Percentiles rank a stretch among this genome's conserved stretches.
These are phyloP conservation scores for Coemansia sp. DNA, from an alignment of 192 early-diverging fungal genomes.

Conservation along the genomic window DNA sequence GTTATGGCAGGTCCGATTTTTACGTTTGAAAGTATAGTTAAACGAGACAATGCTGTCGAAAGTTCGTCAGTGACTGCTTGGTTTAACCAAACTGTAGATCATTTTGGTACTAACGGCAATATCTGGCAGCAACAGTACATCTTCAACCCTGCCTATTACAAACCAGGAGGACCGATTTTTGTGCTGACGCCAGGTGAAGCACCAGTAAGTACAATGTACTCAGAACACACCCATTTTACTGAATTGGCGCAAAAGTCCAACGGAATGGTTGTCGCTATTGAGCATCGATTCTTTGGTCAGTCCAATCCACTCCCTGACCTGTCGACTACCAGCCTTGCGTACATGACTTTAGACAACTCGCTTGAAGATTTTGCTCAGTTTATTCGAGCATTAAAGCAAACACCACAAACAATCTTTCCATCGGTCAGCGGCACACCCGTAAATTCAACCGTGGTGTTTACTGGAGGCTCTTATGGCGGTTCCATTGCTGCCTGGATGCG, in stretches of 20 bases:
- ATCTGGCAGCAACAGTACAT: conserved; percentile 19
- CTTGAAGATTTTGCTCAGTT: conserved; percentile 19
- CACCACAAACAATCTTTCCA: not conserved
- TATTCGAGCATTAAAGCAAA: conserved; percentile 7
- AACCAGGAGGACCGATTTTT: conserved; percentile 19
- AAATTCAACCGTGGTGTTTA: conserved; percentile 55
- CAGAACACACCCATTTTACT: conserved; percentile 9
- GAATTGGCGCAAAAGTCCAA: conserved; percentile 51
- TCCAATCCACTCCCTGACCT: conserved; percentile 37
- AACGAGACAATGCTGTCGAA: not conserved
- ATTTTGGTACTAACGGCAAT: conserved; percentile 13
- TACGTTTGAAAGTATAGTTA: not conserved
- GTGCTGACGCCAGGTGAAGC: conserved; percentile 18
- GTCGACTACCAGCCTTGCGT: conserved; percentile 12
- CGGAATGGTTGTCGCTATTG: conserved; percentile 52
- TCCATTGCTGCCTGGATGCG: conserved; percentile 70
- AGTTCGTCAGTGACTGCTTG: conserved; percentile 1
- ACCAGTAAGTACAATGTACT: conserved; percentile 2
- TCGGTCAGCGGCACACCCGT: not conserved
- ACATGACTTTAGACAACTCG: conserved; percentile 17
- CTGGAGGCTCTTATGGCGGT: conserved; percentile 71
- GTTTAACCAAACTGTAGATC: conserved; percentile 24
- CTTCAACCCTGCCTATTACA: conserved; percentile 18
- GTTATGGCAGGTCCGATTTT: not conserved
- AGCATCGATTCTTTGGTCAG: conserved; percentile 61